Evolutionary conservation across 352 stramenopile genomes (phyloP).

Genomic region (Globisporangium carolinianum): DNA sequence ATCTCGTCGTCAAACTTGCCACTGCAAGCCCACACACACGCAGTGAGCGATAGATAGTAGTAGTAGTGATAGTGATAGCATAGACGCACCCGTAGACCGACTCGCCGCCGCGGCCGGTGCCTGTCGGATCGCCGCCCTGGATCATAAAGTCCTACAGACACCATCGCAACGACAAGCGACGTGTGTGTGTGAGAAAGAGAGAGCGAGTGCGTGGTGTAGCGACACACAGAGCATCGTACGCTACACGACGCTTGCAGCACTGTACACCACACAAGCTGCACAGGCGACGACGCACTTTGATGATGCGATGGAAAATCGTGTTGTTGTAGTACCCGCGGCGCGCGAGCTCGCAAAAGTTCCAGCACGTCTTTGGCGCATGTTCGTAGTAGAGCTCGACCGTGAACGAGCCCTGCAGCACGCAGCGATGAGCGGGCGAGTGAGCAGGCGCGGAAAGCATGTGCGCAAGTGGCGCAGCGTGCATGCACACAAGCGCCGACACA

Average conservation of each 20-base stretch:
- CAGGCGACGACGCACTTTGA: conserved; percentile 41
- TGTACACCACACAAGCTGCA: too few relatives aligned
- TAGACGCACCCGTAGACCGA: conserved; percentile 82
- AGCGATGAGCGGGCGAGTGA: not conserved
- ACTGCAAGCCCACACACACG: conserved; percentile 17
- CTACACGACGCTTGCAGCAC: too few relatives aligned
- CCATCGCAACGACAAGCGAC: not conserved
- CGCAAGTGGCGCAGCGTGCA: not conserved
- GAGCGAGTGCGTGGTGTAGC: too few relatives aligned
- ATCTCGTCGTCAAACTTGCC: conserved; percentile 95
- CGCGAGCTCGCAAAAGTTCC: conserved; percentile 91
- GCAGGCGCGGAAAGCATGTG: too few relatives aligned
- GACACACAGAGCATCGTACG: too few relatives aligned
- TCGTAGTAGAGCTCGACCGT: conserved; percentile 92
- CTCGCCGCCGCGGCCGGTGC: conserved; percentile 88
- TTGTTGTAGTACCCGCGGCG: conserved; percentile 94
- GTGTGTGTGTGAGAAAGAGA: not conserved
- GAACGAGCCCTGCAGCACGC: conserved; percentile 65
- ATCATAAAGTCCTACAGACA: conserved; percentile 91
- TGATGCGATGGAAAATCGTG: conserved; percentile 94
- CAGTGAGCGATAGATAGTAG: not conserved
- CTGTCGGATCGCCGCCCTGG: conserved; percentile 92
- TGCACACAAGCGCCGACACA: not conserved
- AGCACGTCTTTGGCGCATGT: conserved; percentile 89
- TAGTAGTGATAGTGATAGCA: too few relatives aligned